Conservation (phyloP, 805 yeast species). For the Helenozyma rhizophorensis region DNA sequence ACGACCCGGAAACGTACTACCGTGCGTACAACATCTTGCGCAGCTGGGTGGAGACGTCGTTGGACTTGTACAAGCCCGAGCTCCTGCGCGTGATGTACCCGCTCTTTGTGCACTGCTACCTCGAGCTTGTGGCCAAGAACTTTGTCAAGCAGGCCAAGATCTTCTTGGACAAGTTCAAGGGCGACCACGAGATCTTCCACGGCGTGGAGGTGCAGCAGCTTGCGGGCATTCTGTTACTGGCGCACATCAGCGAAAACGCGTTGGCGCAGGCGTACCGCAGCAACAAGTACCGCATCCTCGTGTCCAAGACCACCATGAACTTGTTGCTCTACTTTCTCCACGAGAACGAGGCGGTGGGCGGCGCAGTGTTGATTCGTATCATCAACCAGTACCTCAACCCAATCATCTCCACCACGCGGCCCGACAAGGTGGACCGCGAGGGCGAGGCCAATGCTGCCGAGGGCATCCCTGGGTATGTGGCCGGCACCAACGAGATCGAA, state of each 20-base stretch:
- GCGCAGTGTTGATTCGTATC: constrained; percentile 77
- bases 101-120: constrained; percentile 81
- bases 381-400: constrained; percentile 79
- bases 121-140: constrained; percentile 70
- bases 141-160: constrained; percentile 57
- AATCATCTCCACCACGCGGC: constrained; percentile 34
- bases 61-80: constrained; percentile 90
- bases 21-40: constrained; percentile 77
- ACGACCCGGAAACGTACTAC: constrained; percentile 66
- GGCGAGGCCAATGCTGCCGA: constrained; percentile 50
- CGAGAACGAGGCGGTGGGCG: constrained; percentile 90
- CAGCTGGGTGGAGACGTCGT: constrained; percentile 86
- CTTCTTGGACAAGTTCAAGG: constrained; percentile 70
- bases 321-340: constrained; percentile 79
- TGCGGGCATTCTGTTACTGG: constrained; percentile 70
- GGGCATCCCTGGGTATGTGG: constrained; percentile 46
- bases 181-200: constrained; percentile 72
- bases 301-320: constrained; percentile 82
- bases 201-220: constrained; percentile 70
- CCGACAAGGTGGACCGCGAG: constrained; percentile 37
- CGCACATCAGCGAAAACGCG: constrained; percentile 78
- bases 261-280: constrained; percentile 70
- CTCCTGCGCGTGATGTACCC: constrained; percentile 82
- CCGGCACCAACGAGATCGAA: constrained; percentile 47
- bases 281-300: constrained; percentile 68